Percentiles rank a stretch among this genome's conserved stretches.
Conservation (phyloP, 192 early-diverging fungal species). For the Podila minutissima region DNA sequence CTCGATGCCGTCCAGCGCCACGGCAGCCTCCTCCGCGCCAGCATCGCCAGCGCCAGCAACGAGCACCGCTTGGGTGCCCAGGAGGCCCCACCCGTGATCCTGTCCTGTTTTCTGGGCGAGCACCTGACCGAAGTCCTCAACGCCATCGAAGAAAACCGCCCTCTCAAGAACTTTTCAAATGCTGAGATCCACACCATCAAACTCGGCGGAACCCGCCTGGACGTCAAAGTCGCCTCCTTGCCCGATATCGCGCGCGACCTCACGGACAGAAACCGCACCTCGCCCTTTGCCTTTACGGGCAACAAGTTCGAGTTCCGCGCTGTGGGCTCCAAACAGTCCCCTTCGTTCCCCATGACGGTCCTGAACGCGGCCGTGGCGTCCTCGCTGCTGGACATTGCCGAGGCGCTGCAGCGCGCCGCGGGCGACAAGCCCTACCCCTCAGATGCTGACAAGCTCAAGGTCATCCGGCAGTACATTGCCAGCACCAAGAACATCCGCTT, state of each 20-base stretch:
- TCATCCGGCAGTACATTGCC: constrained; percentile 85
- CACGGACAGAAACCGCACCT: constrained; percentile 98
- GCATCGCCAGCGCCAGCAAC: constrained; percentile 93
- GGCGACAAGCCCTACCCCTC: constrained; percentile 78
- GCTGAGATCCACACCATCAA: constrained; percentile 90
- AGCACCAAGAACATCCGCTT: constrained; percentile 87
- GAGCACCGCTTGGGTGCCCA: constrained; percentile 97
- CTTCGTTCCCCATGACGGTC: constrained; percentile 93
- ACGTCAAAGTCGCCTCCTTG: constrained; percentile 93
- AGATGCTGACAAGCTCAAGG: constrained; percentile 84
- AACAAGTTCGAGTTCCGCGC: constrained; percentile 99
- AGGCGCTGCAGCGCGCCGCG: constrained; percentile 77
- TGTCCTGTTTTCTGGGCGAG: constrained; percentile 95
- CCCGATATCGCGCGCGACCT: constrained; percentile 93
- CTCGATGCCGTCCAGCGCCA: constrained; percentile 91
- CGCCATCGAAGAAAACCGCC: constrained; percentile 86
- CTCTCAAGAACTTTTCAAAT: constrained; percentile 84
- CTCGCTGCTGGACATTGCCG: constrained; percentile 75
- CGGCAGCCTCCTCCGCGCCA: constrained; percentile 86
- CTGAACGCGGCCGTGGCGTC: constrained; percentile 91
- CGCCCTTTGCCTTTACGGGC: constrained; percentile 98
- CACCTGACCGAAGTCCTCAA: constrained; percentile 95
- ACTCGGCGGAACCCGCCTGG: constrained; percentile 93
- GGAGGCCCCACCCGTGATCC: constrained; percentile 97
- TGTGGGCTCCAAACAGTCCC: constrained; percentile 96